A percentile compares a stretch with the other conserved stretches of the same genome.
These are phyloP conservation scores for Symbiodinium pilosum DNA, from an alignment of 73 alveolate species.

Conservation along the genomic window DNA sequence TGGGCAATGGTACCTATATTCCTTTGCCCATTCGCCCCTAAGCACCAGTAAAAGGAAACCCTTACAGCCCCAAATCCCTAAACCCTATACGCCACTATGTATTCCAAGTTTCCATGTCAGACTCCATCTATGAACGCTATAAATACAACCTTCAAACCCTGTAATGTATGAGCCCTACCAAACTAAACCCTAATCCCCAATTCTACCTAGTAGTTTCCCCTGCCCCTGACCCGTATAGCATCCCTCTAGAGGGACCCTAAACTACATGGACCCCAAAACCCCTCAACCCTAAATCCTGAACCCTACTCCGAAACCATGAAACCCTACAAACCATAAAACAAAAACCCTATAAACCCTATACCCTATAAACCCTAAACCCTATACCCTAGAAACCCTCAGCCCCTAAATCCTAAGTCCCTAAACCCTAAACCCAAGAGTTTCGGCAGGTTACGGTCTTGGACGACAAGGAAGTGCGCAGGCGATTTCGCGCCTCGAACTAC, in stretches of 20 bases:
- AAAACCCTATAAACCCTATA: not conserved
- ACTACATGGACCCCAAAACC: not conserved
- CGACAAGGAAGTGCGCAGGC: slow-evolving; percentile 96
- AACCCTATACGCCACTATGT: no score
- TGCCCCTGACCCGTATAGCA: no score
- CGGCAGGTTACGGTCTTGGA: slow-evolving; percentile 95
- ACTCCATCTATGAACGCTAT: no score
- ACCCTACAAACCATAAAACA: not conserved
- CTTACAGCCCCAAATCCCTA: no score
- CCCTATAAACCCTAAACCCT: not conserved
- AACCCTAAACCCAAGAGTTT: not conserved
- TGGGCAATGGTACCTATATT: no score
- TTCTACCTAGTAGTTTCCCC: no score
- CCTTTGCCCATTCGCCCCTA: no score
- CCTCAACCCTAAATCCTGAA: not conserved
- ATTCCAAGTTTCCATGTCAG: no score
- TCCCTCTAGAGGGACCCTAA: no score
- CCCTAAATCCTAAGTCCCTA: not conserved
- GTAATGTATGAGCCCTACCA: no score
- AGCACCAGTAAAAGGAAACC: no score
- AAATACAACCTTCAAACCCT: no score
- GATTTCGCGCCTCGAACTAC: slow-evolving; percentile 97
- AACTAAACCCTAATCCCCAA: not conserved
- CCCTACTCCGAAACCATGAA: not conserved
- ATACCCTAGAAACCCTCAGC: not conserved